phyloP scores from a whole-genome alignment of 176 grass and related monocot species.

The Oryza rufipogon region DNA sequence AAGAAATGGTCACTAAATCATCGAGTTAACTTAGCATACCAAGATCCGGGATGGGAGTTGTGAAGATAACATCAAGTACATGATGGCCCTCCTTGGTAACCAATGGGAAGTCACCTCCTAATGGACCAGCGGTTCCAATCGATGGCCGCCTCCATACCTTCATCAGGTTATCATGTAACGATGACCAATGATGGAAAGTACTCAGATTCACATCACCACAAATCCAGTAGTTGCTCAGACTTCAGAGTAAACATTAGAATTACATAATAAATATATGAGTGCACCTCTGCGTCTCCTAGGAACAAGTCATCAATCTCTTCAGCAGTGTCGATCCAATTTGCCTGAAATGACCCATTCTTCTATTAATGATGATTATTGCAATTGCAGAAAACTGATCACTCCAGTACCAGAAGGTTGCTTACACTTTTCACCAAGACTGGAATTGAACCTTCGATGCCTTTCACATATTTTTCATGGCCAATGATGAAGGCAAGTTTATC shows the following conservation, averaged over 20 bases:
- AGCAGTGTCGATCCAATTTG: conserved; percentile 81
- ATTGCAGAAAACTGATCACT: conserved; percentile 11
- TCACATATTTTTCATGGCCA: conserved; percentile 69
- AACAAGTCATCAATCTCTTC: conserved; percentile 92
- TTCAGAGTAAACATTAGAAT: background rate
- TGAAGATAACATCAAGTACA: conserved; percentile 90
- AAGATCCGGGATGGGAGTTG: conserved; percentile 73
- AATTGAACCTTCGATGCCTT: conserved; percentile 67
- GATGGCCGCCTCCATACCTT: conserved; percentile 97
- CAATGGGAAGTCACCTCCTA: conserved; percentile 77
- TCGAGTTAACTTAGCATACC: conserved; percentile 35
- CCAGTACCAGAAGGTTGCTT: conserved; percentile 36
- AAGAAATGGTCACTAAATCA: background rate
- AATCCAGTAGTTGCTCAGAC: background rate
- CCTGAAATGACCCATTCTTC: conserved; percentile 57
- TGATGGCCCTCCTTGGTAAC: conserved; percentile 80
- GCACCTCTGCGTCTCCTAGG: conserved; percentile 87
- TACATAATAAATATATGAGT: background rate
- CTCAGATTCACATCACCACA: background rate
- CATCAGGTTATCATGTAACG: background rate
- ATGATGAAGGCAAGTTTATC: conserved; percentile 70
- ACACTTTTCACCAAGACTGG: conserved; percentile 87
- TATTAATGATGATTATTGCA: conserved; percentile 28
- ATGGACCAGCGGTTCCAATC: conserved; percentile 63
- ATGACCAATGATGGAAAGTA: background rate